Conservation (phyloP, 257 asterid species). For the Marsdenia floribunda region DNA sequence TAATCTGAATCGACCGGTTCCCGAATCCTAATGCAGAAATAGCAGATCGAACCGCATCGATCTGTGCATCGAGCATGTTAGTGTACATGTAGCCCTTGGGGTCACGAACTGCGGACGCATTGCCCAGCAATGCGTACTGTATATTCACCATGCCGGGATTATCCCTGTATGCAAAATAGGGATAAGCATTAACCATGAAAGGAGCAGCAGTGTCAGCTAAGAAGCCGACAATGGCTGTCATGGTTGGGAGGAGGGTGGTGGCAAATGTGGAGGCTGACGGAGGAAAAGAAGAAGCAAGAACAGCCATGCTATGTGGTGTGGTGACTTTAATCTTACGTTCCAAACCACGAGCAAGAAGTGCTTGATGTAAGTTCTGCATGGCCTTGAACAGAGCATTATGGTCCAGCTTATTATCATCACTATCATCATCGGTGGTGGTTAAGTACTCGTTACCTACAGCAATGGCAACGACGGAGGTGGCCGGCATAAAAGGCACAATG, state of each 20-base stretch:
- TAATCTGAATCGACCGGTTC: slow-evolving; percentile 20
- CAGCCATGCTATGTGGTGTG: slow-evolving; percentile 64
- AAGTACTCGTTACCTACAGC: slow-evolving; percentile 66
- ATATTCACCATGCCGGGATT: slow-evolving; percentile 31
- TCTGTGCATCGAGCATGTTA: slow-evolving; percentile 59
- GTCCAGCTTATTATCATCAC: slow-evolving; percentile 27
- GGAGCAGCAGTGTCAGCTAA: slow-evolving; percentile 48
- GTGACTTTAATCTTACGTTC: slow-evolving; percentile 57
- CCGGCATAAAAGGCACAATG: slow-evolving; percentile 49
- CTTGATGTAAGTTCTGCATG: slow-evolving; percentile 49
- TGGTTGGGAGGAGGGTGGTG: slow-evolving; percentile 41
- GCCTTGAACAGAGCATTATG: slow-evolving; percentile 44
- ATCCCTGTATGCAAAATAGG: slow-evolving; percentile 60
- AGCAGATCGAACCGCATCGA: slow-evolving; percentile 54
- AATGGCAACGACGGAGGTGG: slow-evolving; percentile 49
- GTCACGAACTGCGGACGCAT: slow-evolving; percentile 33
- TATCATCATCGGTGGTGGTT: slow-evolving; percentile 9
- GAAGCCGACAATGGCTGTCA: slow-evolving; percentile 50
- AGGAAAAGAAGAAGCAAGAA: slow-evolving; percentile 61
- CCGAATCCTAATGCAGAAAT: slow-evolving; percentile 36
- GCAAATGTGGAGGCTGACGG: slow-evolving; percentile 60
- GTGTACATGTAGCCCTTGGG: slow-evolving; percentile 42
- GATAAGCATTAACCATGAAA: slow-evolving; percentile 63
- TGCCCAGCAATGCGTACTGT: slow-evolving; percentile 43
- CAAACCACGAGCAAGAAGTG: slow-evolving; percentile 35